A percentile compares a stretch with the other conserved stretches of the same genome.
phyloP scores from a whole-genome alignment of 129 eudicot species.

The Centella asiatica region DNA sequence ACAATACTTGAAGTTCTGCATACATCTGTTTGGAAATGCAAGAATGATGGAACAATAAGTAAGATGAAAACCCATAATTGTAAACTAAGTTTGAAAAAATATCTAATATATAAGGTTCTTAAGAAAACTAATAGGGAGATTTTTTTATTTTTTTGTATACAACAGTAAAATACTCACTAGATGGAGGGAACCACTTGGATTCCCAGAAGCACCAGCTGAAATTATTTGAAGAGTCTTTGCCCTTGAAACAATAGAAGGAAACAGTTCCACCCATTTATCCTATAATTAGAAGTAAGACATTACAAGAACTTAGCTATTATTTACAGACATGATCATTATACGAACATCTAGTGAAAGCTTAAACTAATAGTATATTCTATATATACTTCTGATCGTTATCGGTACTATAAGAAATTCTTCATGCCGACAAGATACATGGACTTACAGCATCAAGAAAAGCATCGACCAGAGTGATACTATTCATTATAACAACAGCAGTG shows the following conservation, averaged over 20 bases:
- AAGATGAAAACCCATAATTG: not conserved
- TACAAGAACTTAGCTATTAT: too few species aligned
- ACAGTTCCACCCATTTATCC: conserved; percentile 93
- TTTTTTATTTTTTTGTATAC: too few species aligned
- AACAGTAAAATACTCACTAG: conserved; percentile 39
- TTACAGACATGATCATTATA: too few species aligned
- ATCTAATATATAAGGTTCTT: not conserved
- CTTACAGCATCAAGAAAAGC: conserved; percentile 93
- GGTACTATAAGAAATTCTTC: too few species aligned
- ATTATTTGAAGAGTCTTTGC: conserved; percentile 86
- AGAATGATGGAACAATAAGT: not conserved
- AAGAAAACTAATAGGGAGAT: not conserved
- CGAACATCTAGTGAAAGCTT: too few species aligned
- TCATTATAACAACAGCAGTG: conserved; percentile 72
- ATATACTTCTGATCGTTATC: too few species aligned
- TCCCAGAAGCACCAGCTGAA: conserved; percentile 59
- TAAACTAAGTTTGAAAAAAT: not conserved
- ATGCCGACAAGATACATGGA: too few species aligned
- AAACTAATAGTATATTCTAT: too few species aligned
- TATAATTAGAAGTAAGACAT: too few species aligned
- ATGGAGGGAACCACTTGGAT: conserved; percentile 71
- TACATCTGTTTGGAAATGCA: conserved; percentile 56
- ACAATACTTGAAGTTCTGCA: conserved; percentile 77
- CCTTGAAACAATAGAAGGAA: conserved; percentile 77
- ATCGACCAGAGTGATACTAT: conserved; percentile 88